Evolutionary conservation across 805 yeast genomes (phyloP).

Genomic region (Candida takata): DNA sequence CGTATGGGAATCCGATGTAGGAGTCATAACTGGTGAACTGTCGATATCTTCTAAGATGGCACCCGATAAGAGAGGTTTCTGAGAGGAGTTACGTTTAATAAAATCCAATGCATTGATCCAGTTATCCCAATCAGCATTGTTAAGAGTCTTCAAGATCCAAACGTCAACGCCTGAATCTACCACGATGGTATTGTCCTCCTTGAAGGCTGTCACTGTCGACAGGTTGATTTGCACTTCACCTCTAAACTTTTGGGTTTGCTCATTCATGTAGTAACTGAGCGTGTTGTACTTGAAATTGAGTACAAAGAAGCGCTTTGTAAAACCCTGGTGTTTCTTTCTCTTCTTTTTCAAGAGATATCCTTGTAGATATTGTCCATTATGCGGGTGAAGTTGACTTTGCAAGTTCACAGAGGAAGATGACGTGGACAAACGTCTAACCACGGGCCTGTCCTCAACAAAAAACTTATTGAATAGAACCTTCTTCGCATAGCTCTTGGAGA

Average conservation of each 20-base stretch:
- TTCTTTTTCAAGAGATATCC: conserved; percentile 76
- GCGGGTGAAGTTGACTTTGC: conserved; percentile 30
- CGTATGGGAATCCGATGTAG: not conserved
- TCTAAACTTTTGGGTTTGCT: conserved; percentile 63
- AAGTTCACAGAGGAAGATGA: conserved; percentile 17
- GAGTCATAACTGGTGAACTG: not conserved
- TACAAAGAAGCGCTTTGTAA: conserved; percentile 75
- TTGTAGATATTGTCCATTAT: conserved; percentile 67
- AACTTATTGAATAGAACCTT: conserved; percentile 58
- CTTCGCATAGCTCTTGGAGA: conserved; percentile 78
- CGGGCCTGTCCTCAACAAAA: conserved; percentile 20
- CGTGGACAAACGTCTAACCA: conserved; percentile 10
- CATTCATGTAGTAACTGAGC: conserved; percentile 70
- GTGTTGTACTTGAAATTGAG: conserved; percentile 79
- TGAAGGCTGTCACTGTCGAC: conserved; percentile 76
- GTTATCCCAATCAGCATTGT: conserved; percentile 55
- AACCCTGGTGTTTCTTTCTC: conserved; percentile 81
- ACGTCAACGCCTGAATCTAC: conserved; percentile 94
- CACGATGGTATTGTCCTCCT: conserved; percentile 58
- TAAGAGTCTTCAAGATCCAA: conserved; percentile 77
- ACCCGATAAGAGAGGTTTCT: not conserved
- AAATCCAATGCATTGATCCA: conserved; percentile 79
- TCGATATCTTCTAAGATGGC: not conserved
- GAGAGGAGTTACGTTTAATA: conserved; percentile 16
- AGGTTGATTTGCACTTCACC: conserved; percentile 88